Base-by-base conservation (phyloP, 2,329 filamentous ascomycete genomes). In the Endoconidiophora laricicola region DNA sequence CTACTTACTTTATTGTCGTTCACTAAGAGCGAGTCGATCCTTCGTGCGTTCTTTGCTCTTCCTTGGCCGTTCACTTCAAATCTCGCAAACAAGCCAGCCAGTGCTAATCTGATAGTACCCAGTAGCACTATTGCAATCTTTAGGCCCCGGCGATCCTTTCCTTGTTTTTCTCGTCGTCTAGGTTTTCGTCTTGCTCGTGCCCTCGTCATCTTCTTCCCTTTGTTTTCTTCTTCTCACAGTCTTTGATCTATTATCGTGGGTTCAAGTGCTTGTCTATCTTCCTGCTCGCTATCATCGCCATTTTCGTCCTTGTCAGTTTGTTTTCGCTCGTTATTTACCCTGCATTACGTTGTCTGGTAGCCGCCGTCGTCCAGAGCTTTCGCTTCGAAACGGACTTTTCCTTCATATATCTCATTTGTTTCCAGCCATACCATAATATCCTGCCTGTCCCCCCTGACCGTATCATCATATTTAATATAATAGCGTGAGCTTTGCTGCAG, bases 401-500 rank as follows among this genome's bases (percentile, higher is more conserved):
- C 10, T 44, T 10, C 18, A 6, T 45, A 18, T 36, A 16, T 37
- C 4, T 20, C n/a, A 16, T 33, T 20, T 46, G 44, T 33, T 37
- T 20, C 16, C n/a, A 18, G 16, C 2, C 16, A 36, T n/a, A n/a
- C 9, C 44, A 33, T 33, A 7, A 33, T 33, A 33, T 33, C 29
- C 29, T 33, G 29, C 9, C 29, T 29, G 26, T 10, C 26, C 29
- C 29, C 29, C 29, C 26, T 36, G 12, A 46, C 26, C 44, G n/a
- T 24, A 20, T 6, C 29, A 18, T 33, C 26, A 20, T 46, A 23
- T 18, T 18, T 29, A n/a, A 44, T 20, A 46, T 39, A 18, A 46
- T 46, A 46, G 44, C 36, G 44, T 38, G 44, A 24, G 44, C 44
- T 46, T 46, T 33, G 29, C 29, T 33, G 29, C 29, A 9, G 29